phyloP scores from a whole-genome alignment of 192 early-diverging fungal genomes.

The Geranomyces variabilis region DNA sequence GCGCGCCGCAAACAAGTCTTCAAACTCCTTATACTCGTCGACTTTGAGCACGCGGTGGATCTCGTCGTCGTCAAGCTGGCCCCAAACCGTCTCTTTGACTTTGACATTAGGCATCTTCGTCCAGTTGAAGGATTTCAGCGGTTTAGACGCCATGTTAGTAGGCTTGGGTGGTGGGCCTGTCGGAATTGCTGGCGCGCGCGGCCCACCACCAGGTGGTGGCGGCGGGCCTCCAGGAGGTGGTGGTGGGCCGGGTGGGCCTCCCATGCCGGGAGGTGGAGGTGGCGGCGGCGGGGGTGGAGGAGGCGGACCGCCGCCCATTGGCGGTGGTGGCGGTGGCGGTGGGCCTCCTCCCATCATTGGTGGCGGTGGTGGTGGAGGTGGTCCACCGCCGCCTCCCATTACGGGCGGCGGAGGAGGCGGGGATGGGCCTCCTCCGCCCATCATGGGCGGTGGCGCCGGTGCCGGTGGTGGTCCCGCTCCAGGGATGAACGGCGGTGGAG shows the following conservation, averaged over 20 bases:
- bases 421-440: constrained; percentile 20
- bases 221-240: constrained; percentile 34
- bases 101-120: constrained; percentile 54
- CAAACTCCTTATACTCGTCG: constrained; percentile 51
- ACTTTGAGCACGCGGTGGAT: constrained; percentile 42
- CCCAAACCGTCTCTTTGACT: constrained; percentile 53
- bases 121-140: constrained; percentile 61
- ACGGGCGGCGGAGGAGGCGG: constrained; percentile 42
- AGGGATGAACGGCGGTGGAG: constrained; percentile 4
- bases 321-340: constrained; percentile 40
- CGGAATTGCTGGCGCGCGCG: constrained; percentile 2
- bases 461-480: constrained; percentile 7
- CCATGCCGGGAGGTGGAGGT: constrained; percentile 44
- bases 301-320: constrained; percentile 16
- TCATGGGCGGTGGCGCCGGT: constrained; percentile 34
- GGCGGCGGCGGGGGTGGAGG: constrained; percentile 42
- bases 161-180: constrained; percentile 40
- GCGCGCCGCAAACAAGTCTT: constrained; percentile 55
- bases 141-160: constrained; percentile 52
- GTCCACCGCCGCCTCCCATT: neutral
- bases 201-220: constrained; percentile 28
- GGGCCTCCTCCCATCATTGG: constrained; percentile 17
- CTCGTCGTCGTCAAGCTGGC: constrained; percentile 46
- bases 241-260: neutral
- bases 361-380: constrained; percentile 37